Evolutionary conservation across 208 protist genomes (phyloP).

Genomic region (Leishmania guyanensis): DNA sequence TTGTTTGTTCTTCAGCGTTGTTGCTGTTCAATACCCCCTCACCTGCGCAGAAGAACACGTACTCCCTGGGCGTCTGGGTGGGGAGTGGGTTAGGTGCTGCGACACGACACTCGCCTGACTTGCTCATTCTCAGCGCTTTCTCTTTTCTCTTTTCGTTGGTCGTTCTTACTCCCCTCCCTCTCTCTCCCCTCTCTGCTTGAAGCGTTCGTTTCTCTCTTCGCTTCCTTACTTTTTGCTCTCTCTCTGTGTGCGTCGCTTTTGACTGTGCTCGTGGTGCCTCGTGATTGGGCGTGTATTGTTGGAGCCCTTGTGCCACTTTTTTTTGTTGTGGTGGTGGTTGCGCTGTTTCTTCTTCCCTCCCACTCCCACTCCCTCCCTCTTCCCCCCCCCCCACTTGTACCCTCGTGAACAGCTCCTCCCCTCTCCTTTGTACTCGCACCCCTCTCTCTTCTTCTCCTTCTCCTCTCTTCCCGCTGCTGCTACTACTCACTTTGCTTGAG

Average conservation of each 20-base stretch:
- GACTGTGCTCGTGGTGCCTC: not conserved
- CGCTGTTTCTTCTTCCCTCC: not conserved
- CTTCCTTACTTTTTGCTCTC: not conserved
- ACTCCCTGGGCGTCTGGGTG: not conserved
- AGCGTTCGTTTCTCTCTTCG: not conserved
- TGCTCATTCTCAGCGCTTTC: not conserved
- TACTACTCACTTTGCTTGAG: not conserved
- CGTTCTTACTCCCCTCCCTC: not conserved
- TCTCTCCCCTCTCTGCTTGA: not conserved
- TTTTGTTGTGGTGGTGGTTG: not conserved
- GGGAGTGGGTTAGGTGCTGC: not conserved
- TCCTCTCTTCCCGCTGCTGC: not conserved
- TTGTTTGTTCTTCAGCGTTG: not conserved
- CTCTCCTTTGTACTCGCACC: not conserved
- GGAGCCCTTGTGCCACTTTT: too few relatives aligned
- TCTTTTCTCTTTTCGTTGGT: not conserved
- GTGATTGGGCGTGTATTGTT: too few relatives aligned
- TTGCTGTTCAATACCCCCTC: not conserved
- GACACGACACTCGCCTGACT: not conserved
- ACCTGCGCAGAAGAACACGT: not conserved
- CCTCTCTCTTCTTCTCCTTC: slow-evolving; percentile 6
- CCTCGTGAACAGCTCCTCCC: slow-evolving; percentile 11
- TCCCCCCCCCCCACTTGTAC: not conserved
- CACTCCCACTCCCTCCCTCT: not conserved
- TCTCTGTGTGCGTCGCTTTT: not conserved